Conservation (phyloP, 1,139 yeast species). For the Taphrina confusa region DNA sequence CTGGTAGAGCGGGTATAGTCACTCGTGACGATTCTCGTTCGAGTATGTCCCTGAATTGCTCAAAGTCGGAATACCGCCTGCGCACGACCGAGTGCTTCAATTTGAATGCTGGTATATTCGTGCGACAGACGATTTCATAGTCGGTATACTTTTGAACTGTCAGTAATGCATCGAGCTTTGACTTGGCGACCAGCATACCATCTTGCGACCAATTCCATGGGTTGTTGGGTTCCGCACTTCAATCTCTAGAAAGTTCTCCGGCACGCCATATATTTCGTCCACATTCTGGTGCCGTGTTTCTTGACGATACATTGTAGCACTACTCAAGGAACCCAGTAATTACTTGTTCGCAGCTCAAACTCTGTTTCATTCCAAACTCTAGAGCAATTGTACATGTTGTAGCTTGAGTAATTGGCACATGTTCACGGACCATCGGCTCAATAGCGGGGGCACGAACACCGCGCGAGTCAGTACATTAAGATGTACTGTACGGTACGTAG, state of each 20-base stretch:
- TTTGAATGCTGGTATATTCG: conserved; percentile 76
- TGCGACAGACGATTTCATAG: conserved; percentile 76
- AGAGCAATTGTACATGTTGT: too few relatives aligned
- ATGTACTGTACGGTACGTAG: too few relatives aligned
- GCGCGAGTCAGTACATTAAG: too few relatives aligned
- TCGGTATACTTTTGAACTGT: conserved; percentile 65
- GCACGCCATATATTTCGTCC: conserved; percentile 86
- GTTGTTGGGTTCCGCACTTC: conserved; percentile 83
- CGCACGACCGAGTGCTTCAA: conserved; percentile 68
- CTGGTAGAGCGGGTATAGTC: conserved; percentile 83
- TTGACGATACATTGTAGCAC: conserved; percentile 35
- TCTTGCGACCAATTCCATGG: conserved; percentile 64
- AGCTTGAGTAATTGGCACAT: too few relatives aligned
- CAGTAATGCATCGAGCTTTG: neutral
- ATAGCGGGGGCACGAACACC: too few relatives aligned
- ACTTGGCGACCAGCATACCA: neutral
- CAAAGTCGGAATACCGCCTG: conserved; percentile 89
- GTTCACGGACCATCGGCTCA: too few relatives aligned
- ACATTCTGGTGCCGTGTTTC: conserved; percentile 57
- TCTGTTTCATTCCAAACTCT: too few relatives aligned
- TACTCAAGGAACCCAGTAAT: too few relatives aligned
- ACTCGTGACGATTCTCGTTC: conserved; percentile 77
- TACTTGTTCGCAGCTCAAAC: too few relatives aligned
- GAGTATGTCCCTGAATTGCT: conserved; percentile 68
- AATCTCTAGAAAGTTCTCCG: conserved; percentile 89